Evolutionary conservation across 495 filamentous ascomycete species (phyloP), one percentile per base, ranked within the genome.

Genomic region (Venustampulla echinocandica): DNA sequence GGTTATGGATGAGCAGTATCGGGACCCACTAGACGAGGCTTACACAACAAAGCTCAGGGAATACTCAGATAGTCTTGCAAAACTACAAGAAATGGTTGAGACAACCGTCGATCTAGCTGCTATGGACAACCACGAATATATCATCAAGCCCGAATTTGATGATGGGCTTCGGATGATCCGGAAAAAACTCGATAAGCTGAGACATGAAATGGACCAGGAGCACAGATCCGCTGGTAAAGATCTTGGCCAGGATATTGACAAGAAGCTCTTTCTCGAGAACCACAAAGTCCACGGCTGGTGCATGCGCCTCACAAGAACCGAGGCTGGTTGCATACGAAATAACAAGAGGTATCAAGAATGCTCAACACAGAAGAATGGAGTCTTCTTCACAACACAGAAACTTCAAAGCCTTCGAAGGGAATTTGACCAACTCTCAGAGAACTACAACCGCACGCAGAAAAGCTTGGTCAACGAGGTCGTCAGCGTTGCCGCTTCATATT

Each of bases 81-180:
- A 87, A 63, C 69, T 99, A 24, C 87, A 92, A 54, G 92, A 99
- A 59, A 94, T 99, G 87, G 93, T 99, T 10, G 92, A 99, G 65
- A 95, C 92, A 1, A 97, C 92, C 0, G 90, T 99, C 42, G 92
- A 99, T 56, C 79, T 99, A 0, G 87, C 93, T 43, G 92, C 92
- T 5, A 74, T 97, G 32, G 90, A 97, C 49, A 90, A 92, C 58
- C 92, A 99, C 59, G 92, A 99, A 64, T 99, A 90, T 63, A 89
- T 93, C 56, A 97, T 99, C 71, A 99, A 97, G 65, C 88, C 92
- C 1, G 93, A 97, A 57, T 99, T 96, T 49, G 93, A 96, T 54
- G 92, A 97, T 22, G 74, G 82, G 41, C 70, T 99, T 11, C 80
- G 84, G 18, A 81, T 87, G 24, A 90, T 99, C 57, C 79, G 87